Percentiles rank a stretch among this genome's conserved stretches.
Conservation (phyloP, 768 basidiomycete species). For the Pleurotus djamor region DNA sequence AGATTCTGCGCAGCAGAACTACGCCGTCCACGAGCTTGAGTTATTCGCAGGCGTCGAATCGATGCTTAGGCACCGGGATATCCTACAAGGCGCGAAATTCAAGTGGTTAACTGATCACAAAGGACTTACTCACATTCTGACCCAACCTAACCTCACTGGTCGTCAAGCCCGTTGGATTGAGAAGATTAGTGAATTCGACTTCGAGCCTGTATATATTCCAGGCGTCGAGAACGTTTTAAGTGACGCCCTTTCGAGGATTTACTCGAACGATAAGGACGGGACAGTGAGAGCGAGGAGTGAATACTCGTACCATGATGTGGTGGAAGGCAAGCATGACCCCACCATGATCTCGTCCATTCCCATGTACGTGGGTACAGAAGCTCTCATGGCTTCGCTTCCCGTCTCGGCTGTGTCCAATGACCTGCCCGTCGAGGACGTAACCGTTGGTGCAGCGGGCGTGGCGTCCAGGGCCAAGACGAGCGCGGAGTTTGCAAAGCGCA, state of each 20-base stretch:
- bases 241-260: conserved; percentile 27
- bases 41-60: conserved; percentile 8
- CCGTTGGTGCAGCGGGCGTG: no score
- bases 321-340: neutral
- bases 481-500: conserved; percentile 3
- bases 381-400: neutral
- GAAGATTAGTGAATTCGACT: conserved; percentile 12
- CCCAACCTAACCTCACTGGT: conserved; percentile 8
- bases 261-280: conserved; percentile 11
- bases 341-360: neutral
- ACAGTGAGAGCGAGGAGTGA: conserved; percentile 11
- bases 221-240: conserved; percentile 17
- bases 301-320: conserved; percentile 9
- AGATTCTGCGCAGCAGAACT: conserved; percentile 22
- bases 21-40: conserved; percentile 24
- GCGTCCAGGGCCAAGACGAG: neutral
- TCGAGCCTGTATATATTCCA: conserved; percentile 13
- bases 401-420: no score
- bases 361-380: neutral
- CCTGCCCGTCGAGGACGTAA: no score
- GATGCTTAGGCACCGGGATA: conserved; percentile 7
- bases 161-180: conserved; percentile 13
- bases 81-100: conserved; percentile 8
- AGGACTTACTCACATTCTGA: conserved; percentile 1
- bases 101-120: conserved; percentile 10